These are phyloP conservation scores for Coniferiporia sulphurascens DNA, from an alignment of 1,284 basidiomycete genomes.

Conservation along the genomic window DNA sequence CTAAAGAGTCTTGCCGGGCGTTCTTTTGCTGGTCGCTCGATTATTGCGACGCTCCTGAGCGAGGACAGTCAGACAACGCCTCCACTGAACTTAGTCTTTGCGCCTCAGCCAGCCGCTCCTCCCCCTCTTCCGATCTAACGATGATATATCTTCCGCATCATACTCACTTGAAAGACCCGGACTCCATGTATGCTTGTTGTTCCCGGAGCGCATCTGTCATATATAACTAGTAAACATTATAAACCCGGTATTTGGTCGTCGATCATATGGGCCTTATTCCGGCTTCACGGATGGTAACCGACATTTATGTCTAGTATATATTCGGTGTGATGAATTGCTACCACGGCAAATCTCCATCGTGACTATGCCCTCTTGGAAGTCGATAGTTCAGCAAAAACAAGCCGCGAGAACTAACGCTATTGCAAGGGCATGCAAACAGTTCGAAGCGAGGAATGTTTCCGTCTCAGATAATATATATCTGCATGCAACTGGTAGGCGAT, in stretches of 20 bases:
- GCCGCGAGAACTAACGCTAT: slow-evolving; percentile 31
- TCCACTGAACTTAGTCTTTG: slow-evolving; percentile 73
- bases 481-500: slow-evolving; percentile 26
- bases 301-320: too few species aligned
- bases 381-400: slow-evolving; percentile 30
- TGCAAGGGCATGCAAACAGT: slow-evolving; percentile 21
- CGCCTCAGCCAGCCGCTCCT: slow-evolving; percentile 74
- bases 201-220: too few species aligned
- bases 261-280: too few species aligned
- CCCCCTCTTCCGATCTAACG: slow-evolving; percentile 48
- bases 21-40: slow-evolving; percentile 88
- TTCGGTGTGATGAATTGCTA: too few species aligned
- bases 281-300: too few species aligned
- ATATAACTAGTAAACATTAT: too few species aligned
- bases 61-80: slow-evolving; percentile 81
- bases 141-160: not conserved
- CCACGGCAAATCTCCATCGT: too few species aligned
- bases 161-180: not conserved
- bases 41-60: slow-evolving; percentile 74
- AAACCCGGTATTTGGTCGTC: too few species aligned
- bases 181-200: too few species aligned
- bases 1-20: slow-evolving; percentile 85
- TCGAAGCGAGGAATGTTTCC: slow-evolving; percentile 20
- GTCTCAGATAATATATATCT: slow-evolving; percentile 16
- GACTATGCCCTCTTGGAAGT: slow-evolving; percentile 30